Conservation (phyloP, 2,329 filamentous ascomycete species). For the Penicillium sp. region DNA sequence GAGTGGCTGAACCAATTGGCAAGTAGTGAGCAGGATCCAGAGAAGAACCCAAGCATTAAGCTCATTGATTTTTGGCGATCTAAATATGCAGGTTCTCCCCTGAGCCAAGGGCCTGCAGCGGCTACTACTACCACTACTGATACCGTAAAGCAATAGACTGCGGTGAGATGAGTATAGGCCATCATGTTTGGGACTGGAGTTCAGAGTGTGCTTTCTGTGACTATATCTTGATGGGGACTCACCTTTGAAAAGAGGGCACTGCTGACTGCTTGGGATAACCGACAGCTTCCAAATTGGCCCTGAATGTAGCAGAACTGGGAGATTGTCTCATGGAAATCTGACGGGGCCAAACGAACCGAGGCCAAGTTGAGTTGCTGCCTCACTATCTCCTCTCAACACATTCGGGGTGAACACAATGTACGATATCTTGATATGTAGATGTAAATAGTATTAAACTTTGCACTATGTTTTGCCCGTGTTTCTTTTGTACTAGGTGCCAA, state of each 20-base stretch:
- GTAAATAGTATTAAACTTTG: neutral
- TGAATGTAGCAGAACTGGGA: neutral
- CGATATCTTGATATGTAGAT: conserved; percentile 10
- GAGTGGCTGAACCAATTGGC: conserved; percentile 40
- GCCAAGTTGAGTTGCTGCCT: neutral
- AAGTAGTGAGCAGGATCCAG: conserved; percentile 49
- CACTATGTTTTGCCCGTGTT: neutral
- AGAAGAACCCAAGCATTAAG: conserved; percentile 54
- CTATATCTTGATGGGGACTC: conserved; percentile 7
- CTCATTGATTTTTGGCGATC: conserved; percentile 54
- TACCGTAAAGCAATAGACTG: conserved; percentile 18
- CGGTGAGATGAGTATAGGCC: conserved; percentile 1
- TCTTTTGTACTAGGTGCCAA: neutral
- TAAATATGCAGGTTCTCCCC: conserved; percentile 44
- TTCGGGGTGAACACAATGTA: conserved; percentile 8
- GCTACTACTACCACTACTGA: conserved; percentile 1
- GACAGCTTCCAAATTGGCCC: neutral
- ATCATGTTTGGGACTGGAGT: conserved; percentile 7
- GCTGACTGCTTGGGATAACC: conserved; percentile 11
- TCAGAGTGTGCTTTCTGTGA: conserved; percentile 13
- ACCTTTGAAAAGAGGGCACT: neutral
- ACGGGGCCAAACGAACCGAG: neutral
- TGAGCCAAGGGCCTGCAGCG: conserved; percentile 16
- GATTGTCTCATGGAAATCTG: neutral
- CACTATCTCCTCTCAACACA: conserved; percentile 6